Evolutionary conservation across 2,329 filamentous ascomycete genomes (phyloP), one percentile per base, ranked within the genome.

Genomic region (Monilinia fructicola): DNA sequence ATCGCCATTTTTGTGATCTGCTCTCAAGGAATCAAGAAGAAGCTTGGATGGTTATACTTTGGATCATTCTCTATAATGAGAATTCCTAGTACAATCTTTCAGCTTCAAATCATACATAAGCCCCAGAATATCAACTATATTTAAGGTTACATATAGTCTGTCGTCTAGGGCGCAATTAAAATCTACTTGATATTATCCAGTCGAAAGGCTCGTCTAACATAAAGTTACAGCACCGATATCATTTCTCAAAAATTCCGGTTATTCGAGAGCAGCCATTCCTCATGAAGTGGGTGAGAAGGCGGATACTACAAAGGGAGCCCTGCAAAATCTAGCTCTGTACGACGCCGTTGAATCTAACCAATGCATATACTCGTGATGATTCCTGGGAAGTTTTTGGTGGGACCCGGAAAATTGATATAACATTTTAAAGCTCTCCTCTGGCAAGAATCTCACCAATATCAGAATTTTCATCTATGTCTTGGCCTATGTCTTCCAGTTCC

Each of bases 21-120:
- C 38, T 69, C 70, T 10, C 72, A 72, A 42, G 69, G 72, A 35
- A 73, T 76, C 42, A 68, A 69, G 48, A 75, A 69, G 64, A 74
- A 76, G 60, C 72, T 74, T 4, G 76, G 77, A 52, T 79, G 76
- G 76, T 73, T 76, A 31, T 78, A 76, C 61, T 73, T 78, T 5
- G 69, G 73, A 14, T 68, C 78, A 2, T 78, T 78, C 68, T 77
- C 71, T 55, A 59, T 74, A 10, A 66, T 76, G 35, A 73, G 77
- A 35, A 65, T 77, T 28, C 68, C 73, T 10, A 76, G 76, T 21
- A 71, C 75, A 23, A 72, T 71, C 4, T 74, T 76, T 60, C 71
- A 74, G 54, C 70, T 78, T 42, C 73, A 69, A 2, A 73, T 71
- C 14, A 70, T 71, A 18, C 67, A 70, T 10, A 65, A 72, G 14